Evolutionary conservation across 495 filamentous ascomycete species (phyloP).

Genomic region (Clavariopsis aquatica): DNA sequence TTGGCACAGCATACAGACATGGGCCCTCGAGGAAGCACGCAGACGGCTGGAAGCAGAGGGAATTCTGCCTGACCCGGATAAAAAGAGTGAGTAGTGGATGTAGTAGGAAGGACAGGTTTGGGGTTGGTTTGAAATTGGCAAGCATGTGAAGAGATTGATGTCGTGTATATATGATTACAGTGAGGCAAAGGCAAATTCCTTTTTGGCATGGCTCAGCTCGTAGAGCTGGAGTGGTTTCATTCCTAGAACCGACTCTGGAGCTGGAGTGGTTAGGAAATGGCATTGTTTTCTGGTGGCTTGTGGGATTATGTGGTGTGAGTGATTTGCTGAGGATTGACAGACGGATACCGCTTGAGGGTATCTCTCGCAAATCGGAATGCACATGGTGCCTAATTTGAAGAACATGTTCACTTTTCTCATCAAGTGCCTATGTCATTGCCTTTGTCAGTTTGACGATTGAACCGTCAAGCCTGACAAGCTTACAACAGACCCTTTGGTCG

Average conservation of each 20-base stretch:
- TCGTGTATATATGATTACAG: constrained; percentile 17
- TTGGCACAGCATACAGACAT: constrained; percentile 86
- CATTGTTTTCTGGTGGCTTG: neutral
- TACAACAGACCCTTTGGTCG: too few species aligned
- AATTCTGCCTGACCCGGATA: constrained; percentile 73
- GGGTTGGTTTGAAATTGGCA: too few species aligned
- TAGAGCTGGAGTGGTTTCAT: neutral
- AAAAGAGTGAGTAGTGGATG: constrained; percentile 24
- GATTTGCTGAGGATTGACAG: neutral
- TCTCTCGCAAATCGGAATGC: neutral
- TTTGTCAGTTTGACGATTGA: too few species aligned
- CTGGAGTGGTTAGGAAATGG: neutral
- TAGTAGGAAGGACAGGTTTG: too few species aligned
- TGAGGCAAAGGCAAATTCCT: neutral
- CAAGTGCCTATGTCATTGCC: neutral
- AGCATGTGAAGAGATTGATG: too few species aligned
- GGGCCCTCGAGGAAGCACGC: constrained; percentile 95
- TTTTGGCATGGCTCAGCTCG: constrained; percentile 2
- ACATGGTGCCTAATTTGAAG: neutral
- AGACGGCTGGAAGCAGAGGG: constrained; percentile 92
- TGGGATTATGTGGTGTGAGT: neutral
- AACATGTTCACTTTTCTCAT: neutral
- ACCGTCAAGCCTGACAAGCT: too few species aligned
- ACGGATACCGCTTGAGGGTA: neutral
- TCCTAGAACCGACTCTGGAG: neutral